These are phyloP conservation scores for Monilinia laxa DNA, from an alignment of 2,329 filamentous ascomycete species.

Conservation along the genomic window DNA sequence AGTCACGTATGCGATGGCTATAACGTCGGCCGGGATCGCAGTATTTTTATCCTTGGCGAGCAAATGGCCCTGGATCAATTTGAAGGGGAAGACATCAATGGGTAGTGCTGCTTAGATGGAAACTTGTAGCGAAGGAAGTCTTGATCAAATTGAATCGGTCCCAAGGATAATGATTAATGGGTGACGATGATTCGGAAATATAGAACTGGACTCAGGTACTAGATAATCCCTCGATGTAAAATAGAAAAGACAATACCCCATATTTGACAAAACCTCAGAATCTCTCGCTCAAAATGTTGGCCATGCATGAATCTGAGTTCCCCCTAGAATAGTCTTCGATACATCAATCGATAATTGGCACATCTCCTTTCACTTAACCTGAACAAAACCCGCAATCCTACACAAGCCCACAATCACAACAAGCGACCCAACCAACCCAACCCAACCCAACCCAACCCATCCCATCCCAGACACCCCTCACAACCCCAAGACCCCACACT, in stretches of 20 bases:
- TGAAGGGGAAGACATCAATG: conserved; percentile 35
- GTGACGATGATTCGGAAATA: background rate
- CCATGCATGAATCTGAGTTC: background rate
- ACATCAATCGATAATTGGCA: too few species aligned
- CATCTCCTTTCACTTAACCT: too few species aligned
- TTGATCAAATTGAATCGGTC: too few species aligned
- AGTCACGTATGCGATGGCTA: conserved; percentile 59
- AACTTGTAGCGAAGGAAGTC: too few species aligned
- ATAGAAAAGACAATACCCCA: background rate
- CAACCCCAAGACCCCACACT: too few species aligned
- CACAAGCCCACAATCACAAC: too few species aligned
- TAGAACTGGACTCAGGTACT: background rate
- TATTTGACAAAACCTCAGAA: background rate
- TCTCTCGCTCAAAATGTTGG: too few species aligned
- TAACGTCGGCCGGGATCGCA: conserved; percentile 48
- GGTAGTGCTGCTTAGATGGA: conserved; percentile 27
- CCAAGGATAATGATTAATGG: background rate
- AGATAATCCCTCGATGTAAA: background rate
- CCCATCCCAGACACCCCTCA: too few species aligned
- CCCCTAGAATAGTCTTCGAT: too few species aligned
- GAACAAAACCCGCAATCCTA: too few species aligned
- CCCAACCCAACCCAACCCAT: too few species aligned
- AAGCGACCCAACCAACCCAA: too few species aligned
- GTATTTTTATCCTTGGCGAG: conserved; percentile 42
- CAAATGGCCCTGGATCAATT: conserved; percentile 41